These are phyloP conservation scores for Wickerhamomyces alni DNA, from an alignment of 805 yeast genomes.

Conservation along the genomic window DNA sequence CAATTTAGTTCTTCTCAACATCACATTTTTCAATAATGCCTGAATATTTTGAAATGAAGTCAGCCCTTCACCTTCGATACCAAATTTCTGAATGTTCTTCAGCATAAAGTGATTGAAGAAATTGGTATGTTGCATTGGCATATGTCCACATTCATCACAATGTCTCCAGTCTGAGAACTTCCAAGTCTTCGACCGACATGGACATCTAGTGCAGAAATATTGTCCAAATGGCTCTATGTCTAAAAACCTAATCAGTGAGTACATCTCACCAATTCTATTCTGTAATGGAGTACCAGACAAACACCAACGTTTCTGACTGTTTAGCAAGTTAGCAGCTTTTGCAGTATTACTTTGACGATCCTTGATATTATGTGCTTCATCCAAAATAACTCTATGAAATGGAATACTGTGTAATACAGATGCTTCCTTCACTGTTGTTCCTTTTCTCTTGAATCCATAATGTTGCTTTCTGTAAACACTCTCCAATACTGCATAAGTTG, in stretches of 20 bases:
- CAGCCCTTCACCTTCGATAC: constrained; percentile 75
- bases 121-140: constrained; percentile 92
- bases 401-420: constrained; percentile 68
- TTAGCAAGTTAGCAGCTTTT: constrained; percentile 74
- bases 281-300: constrained; percentile 95
- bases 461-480: constrained; percentile 77
- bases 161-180: constrained; percentile 72
- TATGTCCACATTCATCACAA: constrained; percentile 84
- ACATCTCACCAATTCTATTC: constrained; percentile 93
- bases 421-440: constrained; percentile 63
- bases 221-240: constrained; percentile 79
- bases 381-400: constrained; percentile 83
- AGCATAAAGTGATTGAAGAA: constrained; percentile 94
- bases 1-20: constrained; percentile 91
- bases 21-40: constrained; percentile 64
- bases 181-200: constrained; percentile 82
- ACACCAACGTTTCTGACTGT: constrained; percentile 81
- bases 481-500: constrained; percentile 91
- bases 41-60: constrained; percentile 76
- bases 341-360: constrained; percentile 93
- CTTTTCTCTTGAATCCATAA: constrained; percentile 76
- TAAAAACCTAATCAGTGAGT: constrained; percentile 82
- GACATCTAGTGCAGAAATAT: constrained; percentile 92
- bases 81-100: constrained; percentile 86
- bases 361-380: constrained; percentile 97